Percentiles rank a stretch among this genome's conserved stretches.
Conservation (phyloP, 176 grass and related monocot genomes). For the Rhynchospora tenuis region DNA sequence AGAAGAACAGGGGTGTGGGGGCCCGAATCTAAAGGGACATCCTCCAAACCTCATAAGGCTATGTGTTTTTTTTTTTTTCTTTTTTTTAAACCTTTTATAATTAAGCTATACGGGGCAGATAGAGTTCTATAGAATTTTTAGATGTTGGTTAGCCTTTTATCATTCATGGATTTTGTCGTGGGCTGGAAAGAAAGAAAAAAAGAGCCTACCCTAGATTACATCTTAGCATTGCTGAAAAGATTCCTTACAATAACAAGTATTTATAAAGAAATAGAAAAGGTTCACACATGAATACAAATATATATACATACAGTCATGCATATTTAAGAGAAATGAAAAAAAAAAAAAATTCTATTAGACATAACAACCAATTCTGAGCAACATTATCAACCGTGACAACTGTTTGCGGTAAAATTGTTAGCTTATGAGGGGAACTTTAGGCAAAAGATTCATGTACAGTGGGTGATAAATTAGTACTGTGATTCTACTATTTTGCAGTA, state of each 20-base stretch:
- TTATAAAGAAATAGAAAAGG: not conserved
- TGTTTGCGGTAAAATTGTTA: not conserved
- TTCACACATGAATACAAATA: no score
- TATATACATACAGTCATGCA: not conserved
- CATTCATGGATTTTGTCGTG: constrained; percentile 1
- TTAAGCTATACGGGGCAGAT: not conserved
- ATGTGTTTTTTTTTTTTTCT: not conserved
- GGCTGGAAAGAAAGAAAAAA: not conserved
- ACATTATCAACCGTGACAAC: not conserved
- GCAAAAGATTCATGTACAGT: not conserved
- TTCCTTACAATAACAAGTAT: not conserved
- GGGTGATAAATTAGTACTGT: not conserved
- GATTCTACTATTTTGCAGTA: not conserved
- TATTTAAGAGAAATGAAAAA: not conserved
- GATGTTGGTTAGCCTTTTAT: not conserved
- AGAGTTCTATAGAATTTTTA: not conserved
- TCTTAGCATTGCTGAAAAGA: not conserved
- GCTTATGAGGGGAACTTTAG: not conserved
- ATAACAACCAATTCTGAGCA: not conserved
- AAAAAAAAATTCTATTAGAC: not conserved
- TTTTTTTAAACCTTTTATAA: not conserved
- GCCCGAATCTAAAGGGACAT: not conserved
- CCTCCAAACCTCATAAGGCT: not conserved
- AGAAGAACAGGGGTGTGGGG: not conserved
- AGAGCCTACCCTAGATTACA: not conserved